These are phyloP conservation scores for Cladophialophora immunda DNA, from an alignment of 2,329 filamentous ascomycete genomes.

Conservation along the genomic window DNA sequence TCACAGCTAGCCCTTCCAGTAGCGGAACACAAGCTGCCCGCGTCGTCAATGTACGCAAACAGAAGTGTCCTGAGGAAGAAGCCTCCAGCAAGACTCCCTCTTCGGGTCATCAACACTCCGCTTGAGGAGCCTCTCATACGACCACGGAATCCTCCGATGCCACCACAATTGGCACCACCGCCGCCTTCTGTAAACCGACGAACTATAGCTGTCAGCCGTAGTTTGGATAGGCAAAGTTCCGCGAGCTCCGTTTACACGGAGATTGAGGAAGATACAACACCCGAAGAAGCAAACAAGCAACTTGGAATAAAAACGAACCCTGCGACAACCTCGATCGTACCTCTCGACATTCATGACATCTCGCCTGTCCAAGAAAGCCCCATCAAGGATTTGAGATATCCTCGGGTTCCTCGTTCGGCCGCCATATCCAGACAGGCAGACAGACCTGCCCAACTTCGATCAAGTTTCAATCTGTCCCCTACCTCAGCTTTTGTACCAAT, in stretches of 20 bases:
- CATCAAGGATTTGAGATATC: constrained; percentile 39
- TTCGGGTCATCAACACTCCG: constrained; percentile 14
- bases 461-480: constrained; percentile 27
- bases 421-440: constrained; percentile 44
- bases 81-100: constrained; percentile 25
- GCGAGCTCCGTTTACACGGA: constrained; percentile 44
- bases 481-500: background rate
- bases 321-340: constrained; percentile 33
- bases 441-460: constrained; percentile 45
- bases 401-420: constrained; percentile 38
- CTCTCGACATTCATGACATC: constrained; percentile 40
- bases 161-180: constrained; percentile 4
- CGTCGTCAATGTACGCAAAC: constrained; percentile 33
- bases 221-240: constrained; percentile 22
- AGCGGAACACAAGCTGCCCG: constrained; percentile 33
- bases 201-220: background rate
- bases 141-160: constrained; percentile 22
- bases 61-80: constrained; percentile 30
- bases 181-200: background rate
- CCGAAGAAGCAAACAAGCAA: constrained; percentile 35
- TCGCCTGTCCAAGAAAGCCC: constrained; percentile 37
- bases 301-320: constrained; percentile 37
- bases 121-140: constrained; percentile 18
- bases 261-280: constrained; percentile 39
- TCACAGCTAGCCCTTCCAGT: constrained; percentile 11